phyloP scores from a whole-genome alignment of 2,329 filamentous ascomycete genomes.

The Pezicula radicicola region DNA sequence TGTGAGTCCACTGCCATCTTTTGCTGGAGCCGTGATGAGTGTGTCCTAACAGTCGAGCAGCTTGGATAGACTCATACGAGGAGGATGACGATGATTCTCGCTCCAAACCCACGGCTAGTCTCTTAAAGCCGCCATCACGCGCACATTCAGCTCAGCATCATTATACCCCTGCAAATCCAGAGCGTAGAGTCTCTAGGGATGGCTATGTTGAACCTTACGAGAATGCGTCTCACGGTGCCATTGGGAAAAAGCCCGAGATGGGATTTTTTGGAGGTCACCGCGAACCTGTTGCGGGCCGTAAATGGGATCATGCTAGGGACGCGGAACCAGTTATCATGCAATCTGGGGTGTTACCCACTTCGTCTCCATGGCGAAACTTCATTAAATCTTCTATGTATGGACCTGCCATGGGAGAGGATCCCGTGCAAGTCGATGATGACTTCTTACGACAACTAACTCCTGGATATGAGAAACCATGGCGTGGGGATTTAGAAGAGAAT shows the following conservation, averaged over 20 bases:
- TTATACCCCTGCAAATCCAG: conserved; percentile 13
- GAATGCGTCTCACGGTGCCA: conserved; percentile 11
- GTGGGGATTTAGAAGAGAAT: conserved; percentile 24
- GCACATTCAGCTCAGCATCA: conserved; percentile 26
- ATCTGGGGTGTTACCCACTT: conserved; percentile 14
- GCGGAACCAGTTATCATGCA: conserved; percentile 30
- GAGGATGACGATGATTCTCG: conserved; percentile 18
- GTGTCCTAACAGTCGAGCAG: conserved; percentile 16
- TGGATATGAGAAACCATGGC: conserved; percentile 30
- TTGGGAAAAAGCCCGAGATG: conserved; percentile 21
- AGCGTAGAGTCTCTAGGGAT: conserved; percentile 25
- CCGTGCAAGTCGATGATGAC: conserved; percentile 21
- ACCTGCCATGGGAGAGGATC: conserved; percentile 19
- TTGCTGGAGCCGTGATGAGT: background rate
- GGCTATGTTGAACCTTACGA: conserved; percentile 27
- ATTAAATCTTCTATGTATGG: conserved; percentile 29
- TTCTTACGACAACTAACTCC: conserved; percentile 27
- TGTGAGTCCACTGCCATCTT: conserved; percentile 15
- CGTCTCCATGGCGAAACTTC: conserved; percentile 26
- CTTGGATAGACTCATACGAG: conserved; percentile 30
- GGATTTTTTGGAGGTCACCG: conserved; percentile 28
- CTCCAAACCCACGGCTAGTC: conserved; percentile 13
- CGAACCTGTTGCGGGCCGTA: conserved; percentile 28
- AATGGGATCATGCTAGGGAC: conserved; percentile 32
- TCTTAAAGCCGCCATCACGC: conserved; percentile 20